Evolutionary conservation across 2,329 filamentous ascomycete species (phyloP).

Genomic region (Colletotrichum salicis): DNA sequence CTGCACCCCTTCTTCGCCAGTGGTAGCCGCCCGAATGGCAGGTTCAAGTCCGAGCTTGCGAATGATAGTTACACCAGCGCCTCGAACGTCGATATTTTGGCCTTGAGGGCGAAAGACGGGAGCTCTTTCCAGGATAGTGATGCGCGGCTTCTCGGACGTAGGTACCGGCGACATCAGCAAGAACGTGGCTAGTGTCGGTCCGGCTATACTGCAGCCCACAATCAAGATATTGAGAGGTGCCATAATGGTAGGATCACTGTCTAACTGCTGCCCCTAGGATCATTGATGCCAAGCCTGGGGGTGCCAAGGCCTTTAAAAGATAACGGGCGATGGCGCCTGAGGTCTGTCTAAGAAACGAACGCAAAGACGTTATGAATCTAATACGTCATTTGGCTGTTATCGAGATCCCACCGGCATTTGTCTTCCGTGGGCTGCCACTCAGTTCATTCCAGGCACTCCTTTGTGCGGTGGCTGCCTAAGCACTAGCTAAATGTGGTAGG

Average conservation of each 20-base stretch:
- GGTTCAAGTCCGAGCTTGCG: conserved; percentile 51
- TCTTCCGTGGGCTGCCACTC: not conserved
- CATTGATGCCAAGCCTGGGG: not conserved
- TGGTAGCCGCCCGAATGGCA: conserved; percentile 43
- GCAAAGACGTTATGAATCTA: not conserved
- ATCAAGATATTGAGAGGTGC: conserved; percentile 40
- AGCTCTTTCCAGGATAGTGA: conserved; percentile 54
- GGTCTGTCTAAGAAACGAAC: not conserved
- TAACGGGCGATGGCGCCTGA: accelerated
- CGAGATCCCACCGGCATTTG: not conserved
- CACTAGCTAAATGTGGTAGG: not conserved
- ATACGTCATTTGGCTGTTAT: not conserved
- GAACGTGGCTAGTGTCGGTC: conserved; percentile 42
- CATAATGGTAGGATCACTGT: conserved; percentile 1
- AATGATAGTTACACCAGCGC: conserved; percentile 49
- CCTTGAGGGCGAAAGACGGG: conserved; percentile 41
- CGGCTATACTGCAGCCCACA: conserved; percentile 47
- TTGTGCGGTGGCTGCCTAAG: not conserved
- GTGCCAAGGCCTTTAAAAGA: not conserved
- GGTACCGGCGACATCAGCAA: conserved; percentile 9
- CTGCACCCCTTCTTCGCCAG: conserved; percentile 57
- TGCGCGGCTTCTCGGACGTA: conserved; percentile 24
- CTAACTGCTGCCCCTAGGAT: not conserved
- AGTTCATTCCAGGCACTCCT: not conserved
- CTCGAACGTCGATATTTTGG: conserved; percentile 51